A percentile compares a stretch with the other conserved stretches of the same genome.
These are phyloP conservation scores for Ogataea trehalophila DNA, from an alignment of 805 yeast species.

Conservation along the genomic window DNA sequence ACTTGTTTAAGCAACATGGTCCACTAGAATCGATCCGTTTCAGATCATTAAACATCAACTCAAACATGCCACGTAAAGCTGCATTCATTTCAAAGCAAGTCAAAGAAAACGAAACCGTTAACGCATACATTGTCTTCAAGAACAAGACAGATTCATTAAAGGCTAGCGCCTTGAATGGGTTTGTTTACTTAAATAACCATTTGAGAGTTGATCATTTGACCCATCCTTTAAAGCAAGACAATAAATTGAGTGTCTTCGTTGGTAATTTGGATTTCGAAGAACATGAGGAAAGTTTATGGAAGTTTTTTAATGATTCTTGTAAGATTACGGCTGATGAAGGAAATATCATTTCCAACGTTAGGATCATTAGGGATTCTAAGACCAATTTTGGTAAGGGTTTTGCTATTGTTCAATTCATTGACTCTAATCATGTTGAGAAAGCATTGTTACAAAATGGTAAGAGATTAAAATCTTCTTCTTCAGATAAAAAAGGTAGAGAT, in stretches of 20 bases:
- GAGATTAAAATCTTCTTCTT: slow-evolving; percentile 32
- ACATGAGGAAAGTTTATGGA: slow-evolving; percentile 85
- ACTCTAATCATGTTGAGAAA: slow-evolving; percentile 65
- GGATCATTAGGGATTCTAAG: slow-evolving; percentile 87
- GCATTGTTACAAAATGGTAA: slow-evolving; percentile 77
- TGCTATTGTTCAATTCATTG: slow-evolving; percentile 89
- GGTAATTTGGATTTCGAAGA: slow-evolving; percentile 95
- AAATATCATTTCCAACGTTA: slow-evolving; percentile 67
- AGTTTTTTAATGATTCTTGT: slow-evolving; percentile 54
- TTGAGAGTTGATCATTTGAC: slow-evolving; percentile 89
- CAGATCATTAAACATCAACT: slow-evolving; percentile 86
- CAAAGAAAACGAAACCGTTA: slow-evolving; percentile 72
- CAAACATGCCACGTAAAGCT: slow-evolving; percentile 84
- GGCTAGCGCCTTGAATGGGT: slow-evolving; percentile 55
- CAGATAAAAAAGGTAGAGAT: slow-evolving; percentile 43
- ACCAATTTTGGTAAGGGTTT: slow-evolving; percentile 97
- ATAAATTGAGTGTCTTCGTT: slow-evolving; percentile 78
- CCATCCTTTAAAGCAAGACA: slow-evolving; percentile 83
- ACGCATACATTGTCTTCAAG: slow-evolving; percentile 81
- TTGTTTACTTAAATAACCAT: slow-evolving; percentile 66
- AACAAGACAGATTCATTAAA: slow-evolving; percentile 44
- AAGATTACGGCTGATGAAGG: slow-evolving; percentile 39
- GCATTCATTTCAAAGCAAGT: slow-evolving; percentile 80
- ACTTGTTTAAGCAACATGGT: slow-evolving; percentile 50
- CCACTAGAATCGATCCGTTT: slow-evolving; percentile 74